Evolutionary conservation across 2,329 filamentous ascomycete genomes (phyloP).

Genomic region (Pseudocercospora eumusae): DNA sequence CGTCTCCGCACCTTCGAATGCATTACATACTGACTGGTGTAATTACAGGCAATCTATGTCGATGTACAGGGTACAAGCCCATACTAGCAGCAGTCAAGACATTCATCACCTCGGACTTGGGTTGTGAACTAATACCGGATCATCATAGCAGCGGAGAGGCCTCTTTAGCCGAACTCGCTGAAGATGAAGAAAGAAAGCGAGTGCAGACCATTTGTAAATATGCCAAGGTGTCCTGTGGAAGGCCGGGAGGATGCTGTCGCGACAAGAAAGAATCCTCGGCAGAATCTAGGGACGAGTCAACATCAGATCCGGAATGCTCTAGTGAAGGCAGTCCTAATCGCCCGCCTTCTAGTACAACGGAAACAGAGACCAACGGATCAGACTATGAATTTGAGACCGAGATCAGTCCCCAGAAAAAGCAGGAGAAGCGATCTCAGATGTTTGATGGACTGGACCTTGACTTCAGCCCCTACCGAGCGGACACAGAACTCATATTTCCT

Average conservation of each 20-base stretch:
- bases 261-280: slow-evolving; percentile 54
- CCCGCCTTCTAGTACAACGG: background rate
- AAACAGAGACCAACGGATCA: background rate
- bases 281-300: slow-evolving; percentile 66
- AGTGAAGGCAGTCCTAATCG: background rate
- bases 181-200: background rate
- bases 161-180: background rate
- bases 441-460: background rate
- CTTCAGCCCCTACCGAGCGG: background rate
- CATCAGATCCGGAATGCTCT: background rate
- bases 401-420: background rate
- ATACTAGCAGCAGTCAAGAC: slow-evolving; percentile 93
- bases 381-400: background rate
- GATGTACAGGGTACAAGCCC: slow-evolving; percentile 92
- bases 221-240: slow-evolving; percentile 65
- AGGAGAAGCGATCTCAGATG: background rate
- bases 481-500: background rate
- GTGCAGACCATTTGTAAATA: slow-evolving; percentile 23
- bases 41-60: slow-evolving; percentile 93
- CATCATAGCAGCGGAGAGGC: background rate
- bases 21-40: background rate
- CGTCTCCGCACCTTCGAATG: background rate
- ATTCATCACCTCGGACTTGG: slow-evolving; percentile 62
- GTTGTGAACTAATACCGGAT: slow-evolving; percentile 56
- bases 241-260: slow-evolving; percentile 62